Evolutionary conservation across 148 eudicot genomes (phyloP), one percentile per base, ranked within the genome.

Genomic region (Rhododendron molle): DNA sequence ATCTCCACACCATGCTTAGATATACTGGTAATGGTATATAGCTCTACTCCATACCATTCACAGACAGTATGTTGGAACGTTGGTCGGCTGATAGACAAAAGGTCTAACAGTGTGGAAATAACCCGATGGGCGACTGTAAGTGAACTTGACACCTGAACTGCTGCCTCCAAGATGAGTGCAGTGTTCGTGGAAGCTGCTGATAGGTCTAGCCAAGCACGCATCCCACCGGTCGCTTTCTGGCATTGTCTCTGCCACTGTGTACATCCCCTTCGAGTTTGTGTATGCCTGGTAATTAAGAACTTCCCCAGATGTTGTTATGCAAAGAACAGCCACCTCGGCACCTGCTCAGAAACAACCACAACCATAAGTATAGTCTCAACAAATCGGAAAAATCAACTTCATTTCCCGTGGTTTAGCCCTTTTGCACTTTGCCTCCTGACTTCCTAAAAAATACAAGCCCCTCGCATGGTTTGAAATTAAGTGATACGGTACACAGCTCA

Each of bases 251-350:
- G 99, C 98, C 8, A 95, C 98, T 2, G 92, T 92, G 88, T 97
- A 97, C 50, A 94, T 86, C 18, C 99, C 99, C 86, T 93, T 97
- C 0, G 98, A 90, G 86, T 95, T 89, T 9, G 99, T 95, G 89
- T 95, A 97, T 7, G 99, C 99, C 43, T 95, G 98, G 86, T 97
- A 97, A 86, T 95, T 97, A 72, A 97, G 92, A 52, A 97, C 99
- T 84, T 95, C 98, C 69, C 99, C 99, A 5, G 98, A 89, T 89
- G 94, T 95, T n/a, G 99, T 97, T 85, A 97, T 95, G 91, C 99
- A 97, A 26, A 97, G 94, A 77, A 97, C 98, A 52, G 99, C 99
- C n/a, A 97, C 99, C 91, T 97, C 99, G 15, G 98, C 98, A 82
- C 99, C 99, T 97, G 92, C 85, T 85, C 21, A 65, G 86, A 85